Base-by-base conservation (phyloP, 768 basidiomycete species). In the Amanita pseudoporphyria region DNA sequence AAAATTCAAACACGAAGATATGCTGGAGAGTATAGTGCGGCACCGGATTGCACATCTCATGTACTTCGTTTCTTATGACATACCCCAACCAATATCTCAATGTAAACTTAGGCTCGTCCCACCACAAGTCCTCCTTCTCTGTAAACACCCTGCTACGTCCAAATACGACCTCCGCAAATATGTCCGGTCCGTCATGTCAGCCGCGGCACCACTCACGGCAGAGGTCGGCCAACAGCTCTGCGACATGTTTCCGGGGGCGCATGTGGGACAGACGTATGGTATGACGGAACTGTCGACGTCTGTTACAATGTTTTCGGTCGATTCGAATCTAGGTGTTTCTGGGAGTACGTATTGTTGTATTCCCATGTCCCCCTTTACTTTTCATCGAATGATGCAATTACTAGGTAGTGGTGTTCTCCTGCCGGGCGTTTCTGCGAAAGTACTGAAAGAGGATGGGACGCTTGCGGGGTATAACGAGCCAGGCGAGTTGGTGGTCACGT, bases 211-310 rank as follows among this genome's bases (percentile, higher is more conserved):
- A 6, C 65, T 82, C 6, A 74, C 79, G 5, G 67, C 69, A 52
- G 78, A 80, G 59, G 61, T 80, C 36, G 74, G 69, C 47, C 58
- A 71, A 28, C 69, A 74, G 47, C 64, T 82, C 16, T 70, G 71
- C 42, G 60, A 65, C 9, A 60, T 79, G 42, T 65, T 84, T 41
- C 79, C 78, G 0, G 58, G 73, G 36, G 76, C 73, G 2, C 69
- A 72, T 45, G 74, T 79, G 33, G 78, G 78, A 1, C 79, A 82
- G 60, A 74, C 72, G 4, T 81, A 80, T 52, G 79, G 79, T 74
- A 47, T 18, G 64, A 16, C 31, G 21, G 5, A 16, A 19, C 39
- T 36, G 28, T 9, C 26, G 3, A 28, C 7, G 26, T 3, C 26
- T 7, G 7, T 7, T 28, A 28, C 7, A 7, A 28, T 28, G 26